Conservation (phyloP, 352 stramenopile genomes). For the Phytophthora litchii region DNA sequence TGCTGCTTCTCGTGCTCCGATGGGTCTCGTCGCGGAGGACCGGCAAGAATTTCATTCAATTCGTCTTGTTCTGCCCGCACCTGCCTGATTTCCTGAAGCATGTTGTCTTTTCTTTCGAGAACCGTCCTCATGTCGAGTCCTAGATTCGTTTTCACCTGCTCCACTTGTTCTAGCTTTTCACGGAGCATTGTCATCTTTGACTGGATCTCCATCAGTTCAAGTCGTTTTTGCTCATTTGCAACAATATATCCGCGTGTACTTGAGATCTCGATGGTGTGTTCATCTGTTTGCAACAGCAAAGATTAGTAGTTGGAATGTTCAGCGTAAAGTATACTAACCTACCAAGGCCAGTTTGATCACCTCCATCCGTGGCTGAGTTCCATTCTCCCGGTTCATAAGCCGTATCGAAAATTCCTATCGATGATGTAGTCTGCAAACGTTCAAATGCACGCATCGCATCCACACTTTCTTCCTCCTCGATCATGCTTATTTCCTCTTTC, state of each 20-base stretch:
- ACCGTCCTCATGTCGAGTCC: slow-evolving; percentile 52
- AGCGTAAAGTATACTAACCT: slow-evolving; percentile 17
- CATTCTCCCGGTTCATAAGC: slow-evolving; percentile 56
- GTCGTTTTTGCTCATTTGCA: slow-evolving; percentile 56
- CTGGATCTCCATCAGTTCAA: slow-evolving; percentile 57
- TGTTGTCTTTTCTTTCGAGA: slow-evolving; percentile 49
- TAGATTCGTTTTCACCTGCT: slow-evolving; percentile 46
- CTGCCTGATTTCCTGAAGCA: slow-evolving; percentile 58
- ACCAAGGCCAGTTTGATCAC: slow-evolving; percentile 55
- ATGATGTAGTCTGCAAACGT: slow-evolving; percentile 41
- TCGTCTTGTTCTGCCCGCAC: slow-evolving; percentile 56
- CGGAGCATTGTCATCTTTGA: slow-evolving; percentile 53
- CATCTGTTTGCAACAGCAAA: slow-evolving; percentile 36
- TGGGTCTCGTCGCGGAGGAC: slow-evolving; percentile 67
- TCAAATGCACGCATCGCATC: slow-evolving; percentile 31
- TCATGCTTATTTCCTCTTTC: slow-evolving; percentile 43
- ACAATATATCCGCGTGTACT: slow-evolving; percentile 44
- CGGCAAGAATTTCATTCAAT: slow-evolving; percentile 47
- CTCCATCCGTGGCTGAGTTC: slow-evolving; percentile 54
- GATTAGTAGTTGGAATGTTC: slow-evolving; percentile 1
- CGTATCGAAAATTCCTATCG: slow-evolving; percentile 64
- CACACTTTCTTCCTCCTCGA: slow-evolving; percentile 35
- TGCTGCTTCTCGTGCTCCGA: slow-evolving; percentile 63
- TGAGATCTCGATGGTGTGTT: slow-evolving; percentile 55
- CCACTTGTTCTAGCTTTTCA: slow-evolving; percentile 61